These are phyloP conservation scores for Termitomyces eurrhizus DNA, from an alignment of 768 basidiomycete species.

Conservation along the genomic window DNA sequence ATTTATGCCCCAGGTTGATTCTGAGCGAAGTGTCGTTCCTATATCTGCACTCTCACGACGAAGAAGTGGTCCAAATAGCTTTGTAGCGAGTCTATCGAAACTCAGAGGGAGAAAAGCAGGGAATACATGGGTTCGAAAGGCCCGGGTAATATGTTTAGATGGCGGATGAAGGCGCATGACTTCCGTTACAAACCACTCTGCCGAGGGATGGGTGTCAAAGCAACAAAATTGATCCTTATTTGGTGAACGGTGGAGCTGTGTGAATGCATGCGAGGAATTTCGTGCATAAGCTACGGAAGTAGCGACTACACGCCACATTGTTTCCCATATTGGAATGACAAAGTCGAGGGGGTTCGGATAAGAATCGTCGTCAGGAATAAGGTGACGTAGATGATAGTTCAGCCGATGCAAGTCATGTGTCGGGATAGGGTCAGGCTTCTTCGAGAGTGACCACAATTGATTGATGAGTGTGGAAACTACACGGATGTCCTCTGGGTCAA, in stretches of 20 bases:
- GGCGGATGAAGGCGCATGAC: slow-evolving; percentile 49
- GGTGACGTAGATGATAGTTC: slow-evolving; percentile 31
- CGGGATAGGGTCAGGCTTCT: slow-evolving; percentile 28
- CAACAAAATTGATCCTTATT: slow-evolving; percentile 24
- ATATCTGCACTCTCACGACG: slow-evolving; percentile 32
- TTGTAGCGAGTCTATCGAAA: background rate
- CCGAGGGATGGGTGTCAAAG: slow-evolving; percentile 22
- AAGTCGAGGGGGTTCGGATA: slow-evolving; percentile 43
- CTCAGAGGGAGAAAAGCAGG: background rate
- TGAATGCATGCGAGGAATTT: slow-evolving; percentile 28
- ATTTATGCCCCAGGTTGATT: slow-evolving; percentile 32
- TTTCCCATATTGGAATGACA: slow-evolving; percentile 59
- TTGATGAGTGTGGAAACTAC: slow-evolving; percentile 39
- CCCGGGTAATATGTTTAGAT: slow-evolving; percentile 40
- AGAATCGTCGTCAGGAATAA: slow-evolving; percentile 32
- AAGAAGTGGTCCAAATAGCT: slow-evolving; percentile 2
- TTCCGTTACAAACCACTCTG: slow-evolving; percentile 37
- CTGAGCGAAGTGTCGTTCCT: slow-evolving; percentile 28
- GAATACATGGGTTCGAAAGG: slow-evolving; percentile 2
- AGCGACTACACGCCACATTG: slow-evolving; percentile 59
- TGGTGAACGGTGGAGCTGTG: slow-evolving; percentile 31
- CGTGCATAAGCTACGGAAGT: slow-evolving; percentile 34
- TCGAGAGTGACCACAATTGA: slow-evolving; percentile 44
- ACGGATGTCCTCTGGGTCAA: slow-evolving; percentile 30
- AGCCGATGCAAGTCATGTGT: slow-evolving; percentile 28